Conservation (phyloP, 768 basidiomycete genomes). For the Leccinum variicolor region DNA sequence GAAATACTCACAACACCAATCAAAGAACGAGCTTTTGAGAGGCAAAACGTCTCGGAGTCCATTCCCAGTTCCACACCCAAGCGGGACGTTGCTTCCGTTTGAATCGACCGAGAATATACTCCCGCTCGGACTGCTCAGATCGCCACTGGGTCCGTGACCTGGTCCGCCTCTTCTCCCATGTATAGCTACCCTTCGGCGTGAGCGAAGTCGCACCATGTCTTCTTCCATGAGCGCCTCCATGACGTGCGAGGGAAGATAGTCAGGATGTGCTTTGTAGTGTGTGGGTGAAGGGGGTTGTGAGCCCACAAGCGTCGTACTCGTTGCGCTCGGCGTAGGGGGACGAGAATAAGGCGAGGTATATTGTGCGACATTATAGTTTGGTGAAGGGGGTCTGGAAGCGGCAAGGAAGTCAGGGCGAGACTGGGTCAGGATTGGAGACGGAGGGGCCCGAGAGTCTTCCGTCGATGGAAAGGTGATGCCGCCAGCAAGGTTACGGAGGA, state of each 20-base stretch:
- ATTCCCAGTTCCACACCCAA: constrained; percentile 75
- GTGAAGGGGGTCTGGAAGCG: constrained; percentile 70
- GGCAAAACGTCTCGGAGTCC: constrained; percentile 86
- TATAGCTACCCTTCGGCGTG: constrained; percentile 49
- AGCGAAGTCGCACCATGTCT: constrained; percentile 87
- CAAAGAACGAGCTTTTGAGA: constrained; percentile 87
- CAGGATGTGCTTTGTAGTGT: constrained; percentile 35
- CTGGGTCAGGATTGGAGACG: constrained; percentile 29
- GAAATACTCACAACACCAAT: constrained; percentile 97
- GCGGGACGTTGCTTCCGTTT: constrained; percentile 58
- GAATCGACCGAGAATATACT: constrained; percentile 81
- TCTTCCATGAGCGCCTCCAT: constrained; percentile 91
- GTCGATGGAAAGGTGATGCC: constrained; percentile 65
- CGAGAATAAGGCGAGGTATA: constrained; percentile 75
- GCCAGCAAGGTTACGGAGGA: constrained; percentile 65
- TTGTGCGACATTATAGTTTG: constrained; percentile 72
- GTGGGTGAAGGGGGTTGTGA: constrained; percentile 34
- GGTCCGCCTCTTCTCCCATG: constrained; percentile 43
- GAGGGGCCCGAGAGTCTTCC: constrained; percentile 49
- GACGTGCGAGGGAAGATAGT: constrained; percentile 72
- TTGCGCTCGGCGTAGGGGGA: constrained; percentile 41
- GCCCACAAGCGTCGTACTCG: constrained; percentile 20
- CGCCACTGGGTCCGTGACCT: constrained; percentile 36
- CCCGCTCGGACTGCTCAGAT: constrained; percentile 64
- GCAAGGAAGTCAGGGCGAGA: constrained; percentile 30